These are phyloP conservation scores for Arxiozyma bovina DNA, from an alignment of 1,139 yeast genomes.

Conservation along the genomic window DNA sequence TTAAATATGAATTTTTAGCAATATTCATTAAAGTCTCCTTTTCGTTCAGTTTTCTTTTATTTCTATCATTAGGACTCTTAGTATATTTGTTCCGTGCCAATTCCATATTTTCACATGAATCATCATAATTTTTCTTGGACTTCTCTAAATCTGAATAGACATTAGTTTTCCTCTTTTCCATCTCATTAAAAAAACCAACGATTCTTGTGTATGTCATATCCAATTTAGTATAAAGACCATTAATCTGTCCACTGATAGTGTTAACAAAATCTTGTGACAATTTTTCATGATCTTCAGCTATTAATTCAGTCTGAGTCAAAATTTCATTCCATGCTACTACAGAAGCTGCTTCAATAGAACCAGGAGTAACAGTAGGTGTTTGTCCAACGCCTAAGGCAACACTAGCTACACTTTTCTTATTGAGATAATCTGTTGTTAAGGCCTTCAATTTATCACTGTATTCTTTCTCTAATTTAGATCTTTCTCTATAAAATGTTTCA, in stretches of 20 bases:
- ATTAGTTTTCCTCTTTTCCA: slow-evolving; percentile 49
- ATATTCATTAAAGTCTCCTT: slow-evolving; percentile 75
- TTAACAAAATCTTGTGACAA: slow-evolving; percentile 55
- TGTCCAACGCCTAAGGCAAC: slow-evolving; percentile 81
- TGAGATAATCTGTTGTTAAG: slow-evolving; percentile 61
- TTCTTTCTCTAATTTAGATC: slow-evolving; percentile 75
- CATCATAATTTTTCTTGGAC: slow-evolving; percentile 69
- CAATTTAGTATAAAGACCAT: slow-evolving; percentile 45
- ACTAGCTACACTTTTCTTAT: slow-evolving; percentile 63
- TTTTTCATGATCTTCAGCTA: slow-evolving; percentile 57
- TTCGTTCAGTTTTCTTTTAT: slow-evolving; percentile 49
- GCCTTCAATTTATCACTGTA: slow-evolving; percentile 61
- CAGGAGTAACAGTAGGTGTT: slow-evolving; percentile 84
- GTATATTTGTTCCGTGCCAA: slow-evolving; percentile 65
- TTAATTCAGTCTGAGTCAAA: slow-evolving; percentile 71
- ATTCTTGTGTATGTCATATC: slow-evolving; percentile 49
- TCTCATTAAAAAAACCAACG: slow-evolving; percentile 48
- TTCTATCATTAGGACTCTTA: slow-evolving; percentile 44
- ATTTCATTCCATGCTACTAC: slow-evolving; percentile 92
- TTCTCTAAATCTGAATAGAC: slow-evolving; percentile 60
- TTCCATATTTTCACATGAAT: slow-evolving; percentile 74
- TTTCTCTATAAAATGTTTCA: slow-evolving; percentile 73
- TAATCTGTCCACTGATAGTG: slow-evolving; percentile 57
- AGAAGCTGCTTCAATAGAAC: slow-evolving; percentile 87
- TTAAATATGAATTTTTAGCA: slow-evolving; percentile 73